Conservation (phyloP, 2,329 filamentous ascomycete species). For the Xylaria digitata region DNA sequence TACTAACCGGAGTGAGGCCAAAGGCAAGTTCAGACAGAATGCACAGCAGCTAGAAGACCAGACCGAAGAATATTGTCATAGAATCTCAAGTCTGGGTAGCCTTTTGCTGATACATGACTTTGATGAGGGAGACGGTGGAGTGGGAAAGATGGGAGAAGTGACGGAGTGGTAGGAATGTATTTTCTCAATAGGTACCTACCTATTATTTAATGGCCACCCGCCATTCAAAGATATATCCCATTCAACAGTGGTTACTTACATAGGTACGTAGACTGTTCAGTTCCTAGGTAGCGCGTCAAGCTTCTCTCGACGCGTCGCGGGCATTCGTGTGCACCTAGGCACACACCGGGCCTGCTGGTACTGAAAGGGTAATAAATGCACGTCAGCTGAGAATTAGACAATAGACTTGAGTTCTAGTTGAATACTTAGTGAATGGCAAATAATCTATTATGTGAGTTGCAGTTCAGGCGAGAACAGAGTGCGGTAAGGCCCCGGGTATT, state of each 20-base stretch:
- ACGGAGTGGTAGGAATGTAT: not conserved
- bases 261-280: not conserved
- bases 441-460: not conserved
- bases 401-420: not conserved
- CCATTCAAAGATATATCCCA: not conserved
- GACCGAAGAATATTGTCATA: not conserved
- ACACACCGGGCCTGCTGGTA: not conserved
- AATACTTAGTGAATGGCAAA: constrained; percentile 1
- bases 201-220: not conserved
- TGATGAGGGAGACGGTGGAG: not conserved
- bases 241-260: not conserved
- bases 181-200: not conserved
- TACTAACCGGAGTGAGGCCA: not conserved
- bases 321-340: not conserved
- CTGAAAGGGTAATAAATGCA: not conserved
- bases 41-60: not conserved
- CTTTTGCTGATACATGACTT: not conserved
- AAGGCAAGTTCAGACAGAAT: not conserved
- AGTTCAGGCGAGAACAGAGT: not conserved
- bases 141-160: not conserved
- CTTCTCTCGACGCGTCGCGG: not conserved
- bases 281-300: not conserved
- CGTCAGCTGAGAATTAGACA: not conserved
- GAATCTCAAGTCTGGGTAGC: not conserved
- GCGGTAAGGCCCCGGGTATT: not conserved